Evolutionary conservation across 148 eudicot species (phyloP), one percentile per base, ranked within the genome.

Genomic region (Cornus florida): DNA sequence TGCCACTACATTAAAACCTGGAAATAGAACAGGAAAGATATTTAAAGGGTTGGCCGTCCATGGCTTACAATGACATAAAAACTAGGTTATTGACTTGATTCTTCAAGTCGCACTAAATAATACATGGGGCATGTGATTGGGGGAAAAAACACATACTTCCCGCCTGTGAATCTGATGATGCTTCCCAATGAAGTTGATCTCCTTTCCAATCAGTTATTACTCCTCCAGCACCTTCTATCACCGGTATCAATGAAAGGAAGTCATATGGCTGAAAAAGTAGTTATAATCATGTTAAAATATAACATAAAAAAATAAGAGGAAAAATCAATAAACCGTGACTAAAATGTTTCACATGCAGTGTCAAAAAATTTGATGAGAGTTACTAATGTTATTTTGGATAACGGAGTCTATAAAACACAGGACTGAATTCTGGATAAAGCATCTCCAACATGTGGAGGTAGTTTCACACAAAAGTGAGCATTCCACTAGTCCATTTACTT

Each of bases 141-240:
- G 48, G 8, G 8, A 43, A 43, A 43, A 71, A 38, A 76, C 10
- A 38, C 80, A 19, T 90, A 93, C 98, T 88, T 69, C 86, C 53
- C 20, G 90, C 84, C 22, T 4, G 80, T 69, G 98, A 85, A 57
- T 81, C 87, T 20, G 97, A 84, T 32, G 94, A 90, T 79, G 98
- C 96, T 74, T 95, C 92, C 98, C 98, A 95, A 48, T 80, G 73
- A 39, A 95, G 93, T 23, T 82, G 82, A 56, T 88, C 59, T 24
- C 98, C 99, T 67, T 86, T 84, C 98, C 98, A 96, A 62, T 96
- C 98, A 74, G 98, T 91, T 84, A 96, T 92, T 19, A 82, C 77
- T 78, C 99, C 99, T 71, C 99, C 98, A 65, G 99, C 95, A 59
- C 99, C 98, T 89, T 96, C 88, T 78, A 93, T 93, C 72, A 96